Percentiles rank a stretch among this genome's conserved stretches.
These are phyloP conservation scores for Cryptosporidium felis DNA, from an alignment of 169 alveolate genomes.

Conservation along the genomic window DNA sequence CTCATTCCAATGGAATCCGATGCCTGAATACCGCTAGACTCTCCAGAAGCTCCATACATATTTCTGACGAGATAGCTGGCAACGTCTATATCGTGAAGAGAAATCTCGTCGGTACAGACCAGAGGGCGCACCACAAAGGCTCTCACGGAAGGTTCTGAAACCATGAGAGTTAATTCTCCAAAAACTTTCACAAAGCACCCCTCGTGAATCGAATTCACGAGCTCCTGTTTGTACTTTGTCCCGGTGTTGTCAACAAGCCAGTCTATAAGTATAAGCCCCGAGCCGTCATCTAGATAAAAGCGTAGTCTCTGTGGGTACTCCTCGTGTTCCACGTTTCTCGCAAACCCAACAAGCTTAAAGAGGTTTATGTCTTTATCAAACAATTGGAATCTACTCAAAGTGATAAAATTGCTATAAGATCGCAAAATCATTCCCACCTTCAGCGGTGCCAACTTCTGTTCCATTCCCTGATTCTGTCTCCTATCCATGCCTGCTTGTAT, in stretches of 20 bases:
- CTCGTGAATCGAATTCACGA: slow-evolving; percentile 53
- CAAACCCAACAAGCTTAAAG: slow-evolving; percentile 61
- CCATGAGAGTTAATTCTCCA: slow-evolving; percentile 65
- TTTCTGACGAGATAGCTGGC: slow-evolving; percentile 39
- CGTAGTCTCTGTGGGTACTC: slow-evolving; percentile 71
- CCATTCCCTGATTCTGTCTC: background rate
- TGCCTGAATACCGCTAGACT: background rate
- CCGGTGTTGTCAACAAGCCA: slow-evolving; percentile 68
- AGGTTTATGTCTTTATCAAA: slow-evolving; percentile 40
- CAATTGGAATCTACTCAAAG: slow-evolving; percentile 52
- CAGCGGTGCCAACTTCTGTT: slow-evolving; percentile 60
- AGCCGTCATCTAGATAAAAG: slow-evolving; percentile 66
- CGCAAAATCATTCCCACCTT: slow-evolving; percentile 48
- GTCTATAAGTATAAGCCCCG: slow-evolving; percentile 52
- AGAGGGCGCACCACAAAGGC: slow-evolving; percentile 65
- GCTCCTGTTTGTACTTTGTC: slow-evolving; percentile 51
- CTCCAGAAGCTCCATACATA: background rate
- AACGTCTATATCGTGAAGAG: slow-evolving; percentile 57
- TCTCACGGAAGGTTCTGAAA: slow-evolving; percentile 65
- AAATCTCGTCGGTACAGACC: slow-evolving; percentile 68
- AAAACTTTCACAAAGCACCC: slow-evolving; percentile 62
- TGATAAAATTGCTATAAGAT: slow-evolving; percentile 42
- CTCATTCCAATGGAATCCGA: background rate
- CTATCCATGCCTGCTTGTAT: slow-evolving; percentile 8
- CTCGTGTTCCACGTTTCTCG: slow-evolving; percentile 43